Evolutionary conservation across 2,329 filamentous ascomycete species (phyloP).

Genomic region (Fusarium nisikadoi): DNA sequence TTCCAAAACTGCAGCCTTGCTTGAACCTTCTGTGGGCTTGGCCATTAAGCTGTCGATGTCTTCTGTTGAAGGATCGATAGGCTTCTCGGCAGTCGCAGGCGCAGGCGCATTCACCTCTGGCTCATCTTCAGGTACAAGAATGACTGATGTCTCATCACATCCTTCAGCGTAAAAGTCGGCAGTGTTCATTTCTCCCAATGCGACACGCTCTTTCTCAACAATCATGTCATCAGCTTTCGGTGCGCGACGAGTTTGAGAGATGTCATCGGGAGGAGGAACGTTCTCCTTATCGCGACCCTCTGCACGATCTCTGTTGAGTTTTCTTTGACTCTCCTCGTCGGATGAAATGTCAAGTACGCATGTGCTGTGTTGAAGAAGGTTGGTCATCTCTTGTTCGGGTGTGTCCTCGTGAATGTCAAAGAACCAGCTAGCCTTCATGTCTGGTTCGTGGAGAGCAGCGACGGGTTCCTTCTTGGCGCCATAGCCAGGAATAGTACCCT

Average conservation of each 20-base stretch:
- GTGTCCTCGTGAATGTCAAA: conserved; percentile 97
- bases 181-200: conserved; percentile 74
- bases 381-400: conserved; percentile 88
- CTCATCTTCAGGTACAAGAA: conserved; percentile 71
- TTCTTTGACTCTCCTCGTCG: conserved; percentile 78
- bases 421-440: conserved; percentile 77
- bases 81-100: conserved; percentile 19
- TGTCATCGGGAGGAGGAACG: conserved; percentile 77
- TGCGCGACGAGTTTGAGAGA: conserved; percentile 64
- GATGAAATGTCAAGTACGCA: conserved; percentile 88
- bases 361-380: conserved; percentile 91
- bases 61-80: conserved; percentile 36
- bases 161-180: conserved; percentile 75
- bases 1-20: conserved; percentile 60
- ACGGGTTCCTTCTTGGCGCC: conserved; percentile 47
- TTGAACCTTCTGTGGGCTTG: conserved; percentile 50
- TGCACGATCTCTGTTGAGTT: conserved; percentile 61
- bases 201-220: conserved; percentile 71
- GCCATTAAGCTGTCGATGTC: conserved; percentile 53
- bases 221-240: conserved; percentile 62
- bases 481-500: conserved; percentile 76
- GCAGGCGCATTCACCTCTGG: neutral
- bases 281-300: conserved; percentile 90
- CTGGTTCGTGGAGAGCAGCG: conserved; percentile 53
- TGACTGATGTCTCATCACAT: conserved; percentile 69